Base-by-base conservation (phyloP, 768 basidiomycete genomes). In the Vishniacozyma victoriae region DNA sequence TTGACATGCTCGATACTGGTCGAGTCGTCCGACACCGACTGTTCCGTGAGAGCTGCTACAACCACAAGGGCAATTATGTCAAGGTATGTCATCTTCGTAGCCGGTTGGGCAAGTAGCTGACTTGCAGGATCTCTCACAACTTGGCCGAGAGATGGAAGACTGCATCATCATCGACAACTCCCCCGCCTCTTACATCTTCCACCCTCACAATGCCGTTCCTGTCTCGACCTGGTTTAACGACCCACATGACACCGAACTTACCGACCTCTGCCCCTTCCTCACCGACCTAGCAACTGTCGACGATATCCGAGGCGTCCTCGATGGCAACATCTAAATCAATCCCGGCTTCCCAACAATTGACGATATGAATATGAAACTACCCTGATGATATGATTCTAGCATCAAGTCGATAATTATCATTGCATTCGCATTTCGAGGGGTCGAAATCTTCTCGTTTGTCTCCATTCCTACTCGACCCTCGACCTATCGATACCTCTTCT, bases 151-250 rank as follows among this genome's bases (percentile, higher is more conserved):
- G 5, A 88, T 95, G 59, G 79, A 82, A 39, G 89, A 93, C 66
- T 89, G 85, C 52, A 96, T 97, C 67, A 99, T 99, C 74, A 80
- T 99, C 62, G 95, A 97, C 75, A 99, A 97, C 72, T 97, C 93
- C 22, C 95, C 95, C 14, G 95, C 95, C 12, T 95, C 89, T 12
- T 99, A 97, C 73, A 93, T 97, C 52, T 99, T 99, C 79, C 93
- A 99, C 69, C 91, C 91, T 14, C 92, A 95, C 76, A 97, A 97
- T 70, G 95, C 95, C 31, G 93, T 97, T 4, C 95, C 95, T 12
- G 92, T 99, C 52, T 96, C 93, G 35, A 91, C 88, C 48, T 99
- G 95, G 95, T 99, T 99, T 77, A 97, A 96, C 72, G 91, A 91
- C 73, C 92, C 92, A 9, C 93, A 96, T 64, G 93, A 97, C 69